Evolutionary conservation across 2,329 filamentous ascomycete genomes (phyloP).

Genomic region (Apiospora kogelbergensis): DNA sequence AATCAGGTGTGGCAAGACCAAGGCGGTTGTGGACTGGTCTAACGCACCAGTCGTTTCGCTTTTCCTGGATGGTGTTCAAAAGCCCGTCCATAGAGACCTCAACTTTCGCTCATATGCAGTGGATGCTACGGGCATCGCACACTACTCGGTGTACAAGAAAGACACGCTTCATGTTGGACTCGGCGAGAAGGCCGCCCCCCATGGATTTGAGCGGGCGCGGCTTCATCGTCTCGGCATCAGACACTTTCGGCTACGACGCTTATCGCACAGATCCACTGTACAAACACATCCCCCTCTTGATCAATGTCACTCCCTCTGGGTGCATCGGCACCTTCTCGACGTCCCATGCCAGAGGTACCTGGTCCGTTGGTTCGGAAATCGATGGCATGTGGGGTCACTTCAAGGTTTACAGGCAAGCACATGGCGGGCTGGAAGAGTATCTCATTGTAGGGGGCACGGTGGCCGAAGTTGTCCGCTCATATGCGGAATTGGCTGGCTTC

Average conservation of each 20-base stretch:
- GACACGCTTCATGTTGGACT: constrained; percentile 67
- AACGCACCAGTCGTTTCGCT: constrained; percentile 59
- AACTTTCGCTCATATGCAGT: constrained; percentile 64
- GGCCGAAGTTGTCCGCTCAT: constrained; percentile 63
- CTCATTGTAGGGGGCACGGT: constrained; percentile 66
- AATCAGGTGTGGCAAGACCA: constrained; percentile 48
- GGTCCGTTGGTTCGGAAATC: constrained; percentile 69
- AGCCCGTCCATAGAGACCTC: constrained; percentile 61
- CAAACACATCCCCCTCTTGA: constrained; percentile 72
- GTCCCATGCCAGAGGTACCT: constrained; percentile 62
- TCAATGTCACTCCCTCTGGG: constrained; percentile 64
- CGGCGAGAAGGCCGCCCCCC: constrained; percentile 66
- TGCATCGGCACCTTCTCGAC: constrained; percentile 70
- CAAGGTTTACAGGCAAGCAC: constrained; percentile 72
- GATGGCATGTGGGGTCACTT: constrained; percentile 75
- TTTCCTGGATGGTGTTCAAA: constrained; percentile 45
- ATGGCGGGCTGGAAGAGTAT: constrained; percentile 72
- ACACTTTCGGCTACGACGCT: constrained; percentile 73
- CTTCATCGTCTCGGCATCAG: constrained; percentile 67
- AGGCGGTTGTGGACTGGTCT: constrained; percentile 59
- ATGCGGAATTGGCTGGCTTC: constrained; percentile 67
- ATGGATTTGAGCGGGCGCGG: constrained; percentile 69
- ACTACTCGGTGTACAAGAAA: constrained; percentile 64
- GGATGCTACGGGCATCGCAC: constrained; percentile 60
- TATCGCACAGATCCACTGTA: constrained; percentile 72